phyloP scores from a whole-genome alignment of 2,329 filamentous ascomycete species.

The Verticillium klebahnii region DNA sequence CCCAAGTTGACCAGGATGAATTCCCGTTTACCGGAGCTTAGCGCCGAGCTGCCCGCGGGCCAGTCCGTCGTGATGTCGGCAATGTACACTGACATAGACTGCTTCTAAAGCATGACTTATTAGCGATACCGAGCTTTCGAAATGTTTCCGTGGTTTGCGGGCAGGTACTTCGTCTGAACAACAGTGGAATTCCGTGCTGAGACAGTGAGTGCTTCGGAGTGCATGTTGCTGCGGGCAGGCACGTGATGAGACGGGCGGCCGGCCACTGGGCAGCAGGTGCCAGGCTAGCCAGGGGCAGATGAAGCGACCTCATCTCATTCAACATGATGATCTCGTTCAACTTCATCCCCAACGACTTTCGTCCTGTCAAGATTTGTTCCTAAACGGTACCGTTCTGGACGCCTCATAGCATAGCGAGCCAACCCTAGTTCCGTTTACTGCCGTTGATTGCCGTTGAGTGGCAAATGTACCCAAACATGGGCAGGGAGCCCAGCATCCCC shows the following conservation, averaged over 20 bases:
- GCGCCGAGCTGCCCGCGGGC: too few relatives aligned
- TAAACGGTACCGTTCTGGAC: too few relatives aligned
- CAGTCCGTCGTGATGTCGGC: too few relatives aligned
- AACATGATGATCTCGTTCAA: not conserved
- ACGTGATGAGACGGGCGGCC: not conserved
- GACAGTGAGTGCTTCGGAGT: not conserved
- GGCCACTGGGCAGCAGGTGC: not conserved
- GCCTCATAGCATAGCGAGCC: too few relatives aligned
- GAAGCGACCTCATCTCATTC: not conserved
- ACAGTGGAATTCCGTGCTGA: not conserved
- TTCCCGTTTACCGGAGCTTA: too few relatives aligned
- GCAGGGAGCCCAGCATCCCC: not conserved
- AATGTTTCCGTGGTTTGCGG: too few relatives aligned
- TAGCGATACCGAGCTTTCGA: too few relatives aligned
- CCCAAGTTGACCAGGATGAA: not conserved
- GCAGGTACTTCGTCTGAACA: not conserved
- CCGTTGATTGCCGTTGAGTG: too few relatives aligned
- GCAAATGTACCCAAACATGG: not conserved
- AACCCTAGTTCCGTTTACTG: too few relatives aligned
- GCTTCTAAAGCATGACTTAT: too few relatives aligned
- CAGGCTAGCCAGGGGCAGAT: not conserved
- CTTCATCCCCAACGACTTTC: not conserved
- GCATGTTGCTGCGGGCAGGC: not conserved
- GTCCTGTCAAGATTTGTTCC: too few relatives aligned
- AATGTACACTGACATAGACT: too few relatives aligned